Conservation (phyloP, 2,329 filamentous ascomycete genomes). For the Diplocarpon mali region DNA sequence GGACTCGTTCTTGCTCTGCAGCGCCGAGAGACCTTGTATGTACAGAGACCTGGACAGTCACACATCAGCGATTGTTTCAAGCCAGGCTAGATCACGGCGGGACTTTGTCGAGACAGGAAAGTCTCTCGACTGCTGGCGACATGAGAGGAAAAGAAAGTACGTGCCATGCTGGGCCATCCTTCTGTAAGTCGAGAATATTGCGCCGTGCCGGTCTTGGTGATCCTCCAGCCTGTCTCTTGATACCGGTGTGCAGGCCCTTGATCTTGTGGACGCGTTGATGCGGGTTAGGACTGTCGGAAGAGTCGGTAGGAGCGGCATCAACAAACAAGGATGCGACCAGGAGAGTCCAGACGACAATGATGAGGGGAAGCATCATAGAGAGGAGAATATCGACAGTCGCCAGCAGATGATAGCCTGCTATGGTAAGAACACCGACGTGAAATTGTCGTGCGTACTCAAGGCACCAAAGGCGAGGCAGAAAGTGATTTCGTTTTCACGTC, state of each 20-base stretch:
- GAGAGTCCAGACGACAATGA: background rate
- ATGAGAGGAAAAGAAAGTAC: background rate
- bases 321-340: conserved; percentile 1
- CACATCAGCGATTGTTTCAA: background rate
- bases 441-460: too few relatives aligned
- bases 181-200: conserved; percentile 19
- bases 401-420: background rate
- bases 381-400: background rate
- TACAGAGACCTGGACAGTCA: conserved; percentile 17
- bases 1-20: conserved; percentile 11
- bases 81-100: too few relatives aligned
- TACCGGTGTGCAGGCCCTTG: conserved; percentile 15
- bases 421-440: too few relatives aligned
- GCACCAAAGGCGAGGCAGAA: too few relatives aligned
- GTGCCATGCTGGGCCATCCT: conserved; percentile 14
- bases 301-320: background rate
- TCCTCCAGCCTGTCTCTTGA: conserved; percentile 10
- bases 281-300: background rate
- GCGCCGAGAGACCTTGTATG: conserved; percentile 16
- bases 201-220: conserved; percentile 14
- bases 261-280: conserved; percentile 5
- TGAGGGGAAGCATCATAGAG: conserved; percentile 3
- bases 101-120: too few relatives aligned
- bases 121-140: too few relatives aligned
- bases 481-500: background rate